Conservation (phyloP, 305 asterid genomes). For the Fraxinus floribunda region DNA sequence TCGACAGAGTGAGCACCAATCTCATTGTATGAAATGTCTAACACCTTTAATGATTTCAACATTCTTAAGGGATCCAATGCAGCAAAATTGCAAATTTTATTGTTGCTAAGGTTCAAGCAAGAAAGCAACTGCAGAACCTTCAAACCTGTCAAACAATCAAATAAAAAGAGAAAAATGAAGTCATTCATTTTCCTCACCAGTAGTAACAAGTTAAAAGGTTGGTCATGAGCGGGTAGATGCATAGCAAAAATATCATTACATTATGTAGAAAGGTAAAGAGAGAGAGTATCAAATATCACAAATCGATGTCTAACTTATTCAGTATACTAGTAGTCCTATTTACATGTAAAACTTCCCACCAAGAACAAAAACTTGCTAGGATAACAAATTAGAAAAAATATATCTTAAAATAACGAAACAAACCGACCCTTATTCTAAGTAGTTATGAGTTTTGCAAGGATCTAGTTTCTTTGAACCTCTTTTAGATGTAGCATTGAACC, state of each 20-base stretch:
- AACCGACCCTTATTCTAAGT: background rate
- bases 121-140: slow-evolving; percentile 85
- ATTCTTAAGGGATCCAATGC: slow-evolving; percentile 68
- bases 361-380: background rate
- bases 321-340: background rate
- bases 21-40: slow-evolving; percentile 76
- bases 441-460: background rate
- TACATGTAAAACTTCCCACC: background rate
- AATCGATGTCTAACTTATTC: background rate
- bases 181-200: background rate
- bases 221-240: background rate
- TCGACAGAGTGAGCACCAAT: slow-evolving; percentile 82
- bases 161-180: background rate
- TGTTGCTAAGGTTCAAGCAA: slow-evolving; percentile 70
- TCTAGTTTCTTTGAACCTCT: background rate
- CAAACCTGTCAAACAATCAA: slow-evolving; percentile 54
- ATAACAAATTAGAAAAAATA: background rate
- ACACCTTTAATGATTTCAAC: slow-evolving; percentile 56
- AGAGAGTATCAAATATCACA: background rate
- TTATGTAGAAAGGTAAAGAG: background rate
- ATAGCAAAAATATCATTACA: background rate
- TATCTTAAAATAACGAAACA: background rate
- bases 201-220: background rate
- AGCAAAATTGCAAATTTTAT: slow-evolving; percentile 65
- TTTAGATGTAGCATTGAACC: background rate